Percentiles rank a stretch among this genome's conserved stretches.
phyloP scores from a whole-genome alignment of 2,329 filamentous ascomycete genomes.

The Cytospora paraplurivora region DNA sequence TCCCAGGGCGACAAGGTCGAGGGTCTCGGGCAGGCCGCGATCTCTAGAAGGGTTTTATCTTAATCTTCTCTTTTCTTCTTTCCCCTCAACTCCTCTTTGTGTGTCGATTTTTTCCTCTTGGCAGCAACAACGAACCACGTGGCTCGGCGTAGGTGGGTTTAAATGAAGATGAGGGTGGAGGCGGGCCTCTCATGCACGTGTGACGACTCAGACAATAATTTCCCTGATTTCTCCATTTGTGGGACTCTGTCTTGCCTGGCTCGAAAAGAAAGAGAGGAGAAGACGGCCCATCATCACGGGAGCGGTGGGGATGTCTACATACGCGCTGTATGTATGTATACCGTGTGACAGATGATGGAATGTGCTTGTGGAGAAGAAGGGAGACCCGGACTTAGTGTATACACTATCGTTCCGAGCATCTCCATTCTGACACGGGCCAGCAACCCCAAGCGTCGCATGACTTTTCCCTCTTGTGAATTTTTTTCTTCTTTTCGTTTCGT shows the following conservation, averaged over 20 bases:
- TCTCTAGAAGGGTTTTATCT: background rate
- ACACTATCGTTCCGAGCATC: no score
- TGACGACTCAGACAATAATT: constrained; percentile 17
- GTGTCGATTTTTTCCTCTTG: background rate
- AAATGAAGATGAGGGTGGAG: constrained; percentile 2
- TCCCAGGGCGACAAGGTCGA: constrained; percentile 15
- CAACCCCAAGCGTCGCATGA: background rate
- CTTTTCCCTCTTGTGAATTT: background rate
- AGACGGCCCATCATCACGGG: constrained; percentile 8
- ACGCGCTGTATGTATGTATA: no score
- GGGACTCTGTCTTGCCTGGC: background rate
- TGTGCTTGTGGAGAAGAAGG: no score
- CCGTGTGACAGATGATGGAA: no score
- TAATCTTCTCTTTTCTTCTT: background rate
- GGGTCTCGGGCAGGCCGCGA: constrained; percentile 20
- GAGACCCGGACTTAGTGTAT: no score
- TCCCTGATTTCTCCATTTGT: background rate
- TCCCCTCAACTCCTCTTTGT: background rate
- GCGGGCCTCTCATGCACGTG: background rate
- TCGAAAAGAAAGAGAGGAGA: constrained; percentile 6
- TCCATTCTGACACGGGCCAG: background rate
- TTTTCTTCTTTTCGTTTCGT: background rate
- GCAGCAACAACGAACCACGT: background rate
- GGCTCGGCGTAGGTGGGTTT: background rate
- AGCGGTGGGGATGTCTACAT: background rate